A percentile compares a stretch with the other conserved stretches of the same genome.
Evolutionary conservation across 2,329 filamentous ascomycete species (phyloP).

Genomic region (Endocalyx cinctus): DNA sequence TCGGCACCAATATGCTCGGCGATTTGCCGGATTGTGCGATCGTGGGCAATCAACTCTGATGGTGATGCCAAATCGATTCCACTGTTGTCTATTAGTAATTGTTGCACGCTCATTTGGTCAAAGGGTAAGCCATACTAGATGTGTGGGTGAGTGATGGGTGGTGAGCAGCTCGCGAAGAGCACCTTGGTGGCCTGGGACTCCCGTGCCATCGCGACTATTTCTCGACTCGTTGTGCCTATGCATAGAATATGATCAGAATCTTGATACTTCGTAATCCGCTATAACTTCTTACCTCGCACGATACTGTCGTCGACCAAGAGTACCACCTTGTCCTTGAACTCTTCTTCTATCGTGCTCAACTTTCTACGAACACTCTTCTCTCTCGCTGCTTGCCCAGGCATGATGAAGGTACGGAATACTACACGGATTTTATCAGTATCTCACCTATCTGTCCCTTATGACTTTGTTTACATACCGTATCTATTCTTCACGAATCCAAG

Average conservation of each 20-base stretch:
- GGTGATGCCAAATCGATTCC: slow-evolving; percentile 67
- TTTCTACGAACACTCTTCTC: slow-evolving; percentile 88
- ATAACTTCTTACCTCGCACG: no score
- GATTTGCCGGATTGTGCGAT: slow-evolving; percentile 38
- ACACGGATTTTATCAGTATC: no score
- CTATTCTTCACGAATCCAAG: slow-evolving; percentile 76
- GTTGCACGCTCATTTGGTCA: not conserved
- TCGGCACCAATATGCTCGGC: slow-evolving; percentile 59
- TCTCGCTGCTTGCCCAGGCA: slow-evolving; percentile 68
- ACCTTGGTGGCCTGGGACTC: slow-evolving; percentile 80
- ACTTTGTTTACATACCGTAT: slow-evolving; percentile 74
- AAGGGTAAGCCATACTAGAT: slow-evolving; percentile 46
- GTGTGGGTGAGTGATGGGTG: slow-evolving; percentile 79
- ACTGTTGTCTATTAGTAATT: slow-evolving; percentile 13
- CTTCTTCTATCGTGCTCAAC: slow-evolving; percentile 77
- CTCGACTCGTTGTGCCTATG: slow-evolving; percentile 58
- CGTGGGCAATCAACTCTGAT: slow-evolving; percentile 67
- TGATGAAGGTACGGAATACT: no score
- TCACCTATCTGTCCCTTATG: no score
- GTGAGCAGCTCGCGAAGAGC: slow-evolving; percentile 77
- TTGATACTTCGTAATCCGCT: no score
- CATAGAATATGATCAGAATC: no score
- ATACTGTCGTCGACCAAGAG: slow-evolving; percentile 86
- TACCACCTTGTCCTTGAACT: slow-evolving; percentile 78
- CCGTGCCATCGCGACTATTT: slow-evolving; percentile 78